Evolutionary conservation across 2,329 filamentous ascomycete species (phyloP).

Genomic region (Diaporthe citrichinensis): DNA sequence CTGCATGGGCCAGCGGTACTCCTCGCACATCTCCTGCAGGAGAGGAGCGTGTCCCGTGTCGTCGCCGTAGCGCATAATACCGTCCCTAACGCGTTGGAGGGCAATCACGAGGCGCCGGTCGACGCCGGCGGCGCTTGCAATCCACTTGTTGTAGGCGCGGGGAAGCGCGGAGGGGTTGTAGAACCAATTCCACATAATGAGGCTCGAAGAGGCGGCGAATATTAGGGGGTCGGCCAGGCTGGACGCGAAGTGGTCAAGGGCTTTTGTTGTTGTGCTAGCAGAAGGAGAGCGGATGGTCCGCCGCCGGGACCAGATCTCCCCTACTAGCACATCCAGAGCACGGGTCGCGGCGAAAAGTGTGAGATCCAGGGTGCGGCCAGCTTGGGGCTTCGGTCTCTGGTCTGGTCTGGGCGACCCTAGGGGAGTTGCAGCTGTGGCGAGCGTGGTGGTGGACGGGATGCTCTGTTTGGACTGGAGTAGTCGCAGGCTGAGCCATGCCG

Average conservation of each 20-base stretch:
- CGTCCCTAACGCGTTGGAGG: constrained; percentile 75
- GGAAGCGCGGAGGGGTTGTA: constrained; percentile 81
- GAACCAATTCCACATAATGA: constrained; percentile 93
- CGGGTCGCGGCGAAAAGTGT: constrained; percentile 83
- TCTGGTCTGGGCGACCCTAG: not conserved
- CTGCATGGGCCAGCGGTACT: constrained; percentile 76
- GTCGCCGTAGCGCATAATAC: constrained; percentile 78
- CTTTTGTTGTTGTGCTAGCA: constrained; percentile 28
- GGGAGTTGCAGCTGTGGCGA: constrained; percentile 38
- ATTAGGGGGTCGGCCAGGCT: constrained; percentile 74
- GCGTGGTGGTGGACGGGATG: constrained; percentile 39
- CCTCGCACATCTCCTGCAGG: constrained; percentile 78
- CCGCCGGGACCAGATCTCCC: constrained; percentile 73
- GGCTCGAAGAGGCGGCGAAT: constrained; percentile 79
- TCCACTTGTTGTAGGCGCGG: constrained; percentile 84
- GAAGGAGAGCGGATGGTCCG: constrained; percentile 56
- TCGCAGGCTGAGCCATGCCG: constrained; percentile 69
- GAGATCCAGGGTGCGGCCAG: constrained; percentile 84
- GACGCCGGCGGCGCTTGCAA: constrained; percentile 80
- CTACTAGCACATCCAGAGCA: constrained; percentile 79
- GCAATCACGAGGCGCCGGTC: constrained; percentile 82
- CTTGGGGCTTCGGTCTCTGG: constrained; percentile 50
- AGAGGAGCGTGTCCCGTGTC: constrained; percentile 79
- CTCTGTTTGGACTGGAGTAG: constrained; percentile 71
- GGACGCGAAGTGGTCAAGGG: constrained; percentile 57